A percentile compares a stretch with the other conserved stretches of the same genome.
Conservation (phyloP, 129 eudicot species). For the Chrysanthemum lavandulifolium region DNA sequence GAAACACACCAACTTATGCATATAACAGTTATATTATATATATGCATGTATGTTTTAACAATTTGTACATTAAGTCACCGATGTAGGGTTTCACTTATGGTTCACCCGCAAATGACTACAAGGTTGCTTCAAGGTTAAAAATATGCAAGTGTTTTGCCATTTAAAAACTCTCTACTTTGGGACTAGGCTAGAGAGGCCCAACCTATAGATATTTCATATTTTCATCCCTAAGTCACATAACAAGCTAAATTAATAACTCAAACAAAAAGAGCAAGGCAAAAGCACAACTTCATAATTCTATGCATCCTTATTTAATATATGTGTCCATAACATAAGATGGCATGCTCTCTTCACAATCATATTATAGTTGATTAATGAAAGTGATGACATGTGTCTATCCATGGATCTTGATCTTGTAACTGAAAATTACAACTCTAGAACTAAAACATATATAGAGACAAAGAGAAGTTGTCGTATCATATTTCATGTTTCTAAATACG, state of each 20-base stretch:
- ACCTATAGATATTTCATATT: not conserved
- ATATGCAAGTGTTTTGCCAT: slow-evolving; percentile 9
- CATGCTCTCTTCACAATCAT: not conserved
- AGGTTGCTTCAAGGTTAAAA: slow-evolving; percentile 9
- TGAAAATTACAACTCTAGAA: no score
- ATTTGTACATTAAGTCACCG: not conserved
- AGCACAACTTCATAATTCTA: not conserved
- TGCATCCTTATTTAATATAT: not conserved
- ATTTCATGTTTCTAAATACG: no score
- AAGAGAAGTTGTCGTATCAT: no score
- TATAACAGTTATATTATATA: no score
- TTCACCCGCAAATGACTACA: slow-evolving; percentile 13
- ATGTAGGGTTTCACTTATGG: slow-evolving; percentile 12
- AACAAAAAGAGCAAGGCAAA: not conserved
- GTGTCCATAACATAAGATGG: not conserved
- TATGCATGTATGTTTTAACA: no score
- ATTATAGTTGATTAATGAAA: not conserved
- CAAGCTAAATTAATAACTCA: not conserved
- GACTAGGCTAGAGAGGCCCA: not conserved
- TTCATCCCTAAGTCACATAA: not conserved
- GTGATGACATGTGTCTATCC: not conserved
- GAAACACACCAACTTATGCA: no score
- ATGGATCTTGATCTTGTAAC: not conserved
- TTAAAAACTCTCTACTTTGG: not conserved
- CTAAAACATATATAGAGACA: no score